Conservation (phyloP, 257 asterid genomes). For the Coffea canephora region DNA sequence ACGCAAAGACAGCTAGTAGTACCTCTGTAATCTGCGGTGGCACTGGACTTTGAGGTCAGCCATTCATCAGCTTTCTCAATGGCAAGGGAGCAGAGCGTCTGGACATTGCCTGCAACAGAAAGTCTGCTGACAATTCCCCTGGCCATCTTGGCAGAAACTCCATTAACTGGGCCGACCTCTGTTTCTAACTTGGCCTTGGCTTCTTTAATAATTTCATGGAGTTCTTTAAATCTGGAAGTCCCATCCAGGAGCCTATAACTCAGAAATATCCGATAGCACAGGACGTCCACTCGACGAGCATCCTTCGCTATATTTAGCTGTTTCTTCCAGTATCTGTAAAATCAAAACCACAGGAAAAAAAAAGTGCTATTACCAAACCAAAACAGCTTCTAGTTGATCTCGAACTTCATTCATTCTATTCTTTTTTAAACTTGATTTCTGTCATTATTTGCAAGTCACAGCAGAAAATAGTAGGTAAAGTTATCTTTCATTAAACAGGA, state of each 20-base stretch:
- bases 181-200: constrained; percentile 79
- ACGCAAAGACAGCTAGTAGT: constrained; percentile 12
- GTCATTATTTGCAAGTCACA: background rate
- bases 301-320: constrained; percentile 80
- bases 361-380: background rate
- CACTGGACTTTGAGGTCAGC: constrained; percentile 42
- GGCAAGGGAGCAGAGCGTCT: constrained; percentile 74
- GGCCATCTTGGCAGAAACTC: constrained; percentile 87
- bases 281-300: constrained; percentile 81
- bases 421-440: background rate
- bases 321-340: constrained; percentile 82
- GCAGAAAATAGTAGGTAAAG: background rate
- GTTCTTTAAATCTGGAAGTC: constrained; percentile 70
- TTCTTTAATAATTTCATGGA: constrained; percentile 67
- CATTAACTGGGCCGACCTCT: constrained; percentile 82
- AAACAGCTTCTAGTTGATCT: background rate
- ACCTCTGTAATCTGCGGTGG: constrained; percentile 45
- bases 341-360: constrained; percentile 14
- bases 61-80: constrained; percentile 73
- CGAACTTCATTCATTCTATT: no score
- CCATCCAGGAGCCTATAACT: constrained; percentile 81
- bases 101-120: constrained; percentile 70
- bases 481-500: background rate
- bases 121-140: constrained; percentile 88
- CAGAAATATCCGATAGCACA: constrained; percentile 72